Conservation (phyloP, 306 rosid genomes). For the Lupinus albus region DNA sequence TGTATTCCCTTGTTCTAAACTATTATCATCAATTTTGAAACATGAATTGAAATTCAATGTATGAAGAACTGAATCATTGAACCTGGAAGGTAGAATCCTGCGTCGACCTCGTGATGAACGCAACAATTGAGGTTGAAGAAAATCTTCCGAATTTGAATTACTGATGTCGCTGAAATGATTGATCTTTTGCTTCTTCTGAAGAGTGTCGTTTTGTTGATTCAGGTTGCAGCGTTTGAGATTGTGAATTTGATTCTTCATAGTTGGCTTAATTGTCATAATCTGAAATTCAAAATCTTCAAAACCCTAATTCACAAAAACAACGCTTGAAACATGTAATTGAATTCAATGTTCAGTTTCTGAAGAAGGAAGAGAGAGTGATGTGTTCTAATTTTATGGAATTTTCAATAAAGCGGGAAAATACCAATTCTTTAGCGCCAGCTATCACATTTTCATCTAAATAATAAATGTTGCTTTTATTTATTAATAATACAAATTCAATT, state of each 20-base stretch:
- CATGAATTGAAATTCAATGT: constrained; percentile 38
- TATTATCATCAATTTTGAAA: not conserved
- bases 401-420: too few relatives aligned
- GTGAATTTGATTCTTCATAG: constrained; percentile 57
- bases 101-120: constrained; percentile 65
- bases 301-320: constrained; percentile 46
- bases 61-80: constrained; percentile 57
- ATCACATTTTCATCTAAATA: too few relatives aligned
- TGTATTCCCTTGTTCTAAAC: constrained; percentile 37
- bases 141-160: not conserved
- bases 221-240: constrained; percentile 64
- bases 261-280: constrained; percentile 64
- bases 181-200: constrained; percentile 54
- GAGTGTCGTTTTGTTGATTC: constrained; percentile 45
- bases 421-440: too few relatives aligned
- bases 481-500: too few relatives aligned
- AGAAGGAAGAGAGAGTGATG: too few relatives aligned
- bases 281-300: not conserved
- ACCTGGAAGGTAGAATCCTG: constrained; percentile 64
- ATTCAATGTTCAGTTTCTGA: too few relatives aligned
- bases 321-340: too few relatives aligned
- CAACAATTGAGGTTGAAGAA: constrained; percentile 42
- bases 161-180: too few relatives aligned
- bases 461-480: too few relatives aligned
- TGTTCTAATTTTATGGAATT: too few relatives aligned